These are phyloP conservation scores for Fusarium pseudocircinatum DNA, from an alignment of 2,329 filamentous ascomycete species.

Conservation along the genomic window DNA sequence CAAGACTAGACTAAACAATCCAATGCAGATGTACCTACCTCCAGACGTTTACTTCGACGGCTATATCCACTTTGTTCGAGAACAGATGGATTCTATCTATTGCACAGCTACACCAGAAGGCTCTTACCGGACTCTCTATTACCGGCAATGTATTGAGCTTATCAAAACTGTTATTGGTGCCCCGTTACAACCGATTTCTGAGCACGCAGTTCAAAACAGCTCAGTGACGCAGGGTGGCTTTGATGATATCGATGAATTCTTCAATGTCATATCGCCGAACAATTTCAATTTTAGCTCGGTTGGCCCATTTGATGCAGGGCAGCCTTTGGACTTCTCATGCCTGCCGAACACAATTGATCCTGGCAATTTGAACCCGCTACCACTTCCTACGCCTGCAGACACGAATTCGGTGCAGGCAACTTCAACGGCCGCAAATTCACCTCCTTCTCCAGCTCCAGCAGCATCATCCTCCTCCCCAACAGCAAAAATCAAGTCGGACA, in stretches of 20 bases:
- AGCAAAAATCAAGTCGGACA: slow-evolving; percentile 55
- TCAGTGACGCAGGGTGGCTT: slow-evolving; percentile 12
- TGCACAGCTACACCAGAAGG: slow-evolving; percentile 11
- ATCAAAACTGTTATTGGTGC: slow-evolving; percentile 51
- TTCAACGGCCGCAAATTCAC: slow-evolving; percentile 39
- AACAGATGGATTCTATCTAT: slow-evolving; percentile 58
- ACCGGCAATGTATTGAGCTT: slow-evolving; percentile 53
- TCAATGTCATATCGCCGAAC: slow-evolving; percentile 11
- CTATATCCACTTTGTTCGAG: slow-evolving; percentile 54
- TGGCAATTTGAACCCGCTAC: slow-evolving; percentile 24
- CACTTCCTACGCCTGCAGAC: slow-evolving; percentile 36
- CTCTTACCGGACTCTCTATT: slow-evolving; percentile 53
- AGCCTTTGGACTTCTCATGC: slow-evolving; percentile 6
- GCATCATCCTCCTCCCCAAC: slow-evolving; percentile 18
- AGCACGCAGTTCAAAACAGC: slow-evolving; percentile 19
- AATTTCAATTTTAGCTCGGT: slow-evolving; percentile 34
- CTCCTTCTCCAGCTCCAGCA: slow-evolving; percentile 31
- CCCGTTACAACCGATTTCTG: neutral
- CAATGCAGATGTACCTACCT: slow-evolving; percentile 50
- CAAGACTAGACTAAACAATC: slow-evolving; percentile 21
- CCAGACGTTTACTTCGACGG: slow-evolving; percentile 51
- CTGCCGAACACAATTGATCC: slow-evolving; percentile 26
- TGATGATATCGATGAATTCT: slow-evolving; percentile 31
- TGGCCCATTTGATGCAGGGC: slow-evolving; percentile 23
- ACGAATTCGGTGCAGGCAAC: slow-evolving; percentile 32